These are phyloP conservation scores for Silene noctiflora DNA, from an alignment of 179 eudicot genomes.

Conservation along the genomic window DNA sequence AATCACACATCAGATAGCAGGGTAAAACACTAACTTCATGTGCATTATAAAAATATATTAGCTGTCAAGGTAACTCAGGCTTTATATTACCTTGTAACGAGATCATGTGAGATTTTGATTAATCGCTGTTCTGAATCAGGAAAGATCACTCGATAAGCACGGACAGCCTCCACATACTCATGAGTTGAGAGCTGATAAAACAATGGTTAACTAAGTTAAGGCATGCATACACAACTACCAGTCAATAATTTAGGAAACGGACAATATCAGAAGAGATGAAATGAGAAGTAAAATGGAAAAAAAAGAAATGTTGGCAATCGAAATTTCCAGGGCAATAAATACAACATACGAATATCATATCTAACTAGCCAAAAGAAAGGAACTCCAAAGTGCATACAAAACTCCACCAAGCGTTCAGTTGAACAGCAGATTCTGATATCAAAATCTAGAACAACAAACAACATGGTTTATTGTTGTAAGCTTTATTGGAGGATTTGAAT, in stretches of 20 bases:
- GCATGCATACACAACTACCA: neutral
- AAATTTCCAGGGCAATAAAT: conserved; percentile 5
- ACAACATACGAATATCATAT: conserved; percentile 3
- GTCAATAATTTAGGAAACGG: neutral
- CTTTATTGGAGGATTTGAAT: neutral
- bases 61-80: conserved; percentile 6
- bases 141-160: conserved; percentile 83
- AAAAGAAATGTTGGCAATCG: neutral
- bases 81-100: conserved; percentile 56
- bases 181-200: conserved; percentile 59
- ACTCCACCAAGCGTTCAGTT: neutral
- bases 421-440: neutral
- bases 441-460: neutral
- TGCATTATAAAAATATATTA: neutral
- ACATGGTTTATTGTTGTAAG: neutral
- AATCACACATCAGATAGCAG: conserved; percentile 14
- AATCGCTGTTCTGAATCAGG: conserved; percentile 84
- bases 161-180: conserved; percentile 88
- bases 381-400: neutral
- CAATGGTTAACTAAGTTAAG: conserved; percentile 16
- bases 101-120: conserved; percentile 63
- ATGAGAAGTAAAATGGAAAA: neutral
- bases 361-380: neutral
- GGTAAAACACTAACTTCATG: conserved; percentile 14
- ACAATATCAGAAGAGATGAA: neutral